Percentiles rank a stretch among this genome's conserved stretches.
Conservation (phyloP, 768 basidiomycete species). For the Trametes cinnabarina region DNA sequence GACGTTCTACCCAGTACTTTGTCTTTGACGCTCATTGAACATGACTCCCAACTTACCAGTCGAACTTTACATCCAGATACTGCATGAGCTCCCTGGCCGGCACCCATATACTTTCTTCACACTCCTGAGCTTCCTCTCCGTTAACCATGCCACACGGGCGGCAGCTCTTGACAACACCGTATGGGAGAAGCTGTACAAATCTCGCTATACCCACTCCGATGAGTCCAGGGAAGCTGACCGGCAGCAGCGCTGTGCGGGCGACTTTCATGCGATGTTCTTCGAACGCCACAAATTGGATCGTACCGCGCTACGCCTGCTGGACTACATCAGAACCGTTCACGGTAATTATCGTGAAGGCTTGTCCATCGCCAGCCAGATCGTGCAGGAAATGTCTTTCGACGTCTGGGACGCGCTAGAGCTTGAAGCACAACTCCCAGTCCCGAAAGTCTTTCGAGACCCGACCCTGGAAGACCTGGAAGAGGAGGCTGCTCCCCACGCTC, state of each 20-base stretch:
- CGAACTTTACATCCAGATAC: constrained; percentile 39
- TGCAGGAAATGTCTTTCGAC: constrained; percentile 38
- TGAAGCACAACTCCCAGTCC: constrained; percentile 31
- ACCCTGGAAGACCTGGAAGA: background rate
- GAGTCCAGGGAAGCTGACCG: constrained; percentile 38
- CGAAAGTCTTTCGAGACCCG: constrained; percentile 8
- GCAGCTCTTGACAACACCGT: constrained; percentile 42
- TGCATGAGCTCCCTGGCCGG: constrained; percentile 27
- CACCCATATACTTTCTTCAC: constrained; percentile 26
- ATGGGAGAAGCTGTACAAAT: constrained; percentile 54
- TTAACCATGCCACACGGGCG: constrained; percentile 40
- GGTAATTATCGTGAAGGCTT: background rate
- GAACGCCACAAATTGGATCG: constrained; percentile 7
- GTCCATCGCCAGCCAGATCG: background rate
- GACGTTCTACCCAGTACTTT: too few species aligned
- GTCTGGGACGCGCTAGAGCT: constrained; percentile 52
- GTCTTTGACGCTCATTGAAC: background rate
- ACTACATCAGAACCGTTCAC: background rate
- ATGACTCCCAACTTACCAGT: constrained; percentile 25
- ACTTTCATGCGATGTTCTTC: constrained; percentile 7
- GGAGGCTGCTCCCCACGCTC: constrained; percentile 26
- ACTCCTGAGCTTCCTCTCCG: constrained; percentile 40
- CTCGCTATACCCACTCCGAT: constrained; percentile 45
- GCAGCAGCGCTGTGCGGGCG: constrained; percentile 16
- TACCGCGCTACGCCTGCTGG: background rate